Percentiles rank a stretch among this genome's conserved stretches.
These are phyloP conservation scores for Aethionema arabicum DNA, from an alignment of 345 rosid genomes.

Conservation along the genomic window DNA sequence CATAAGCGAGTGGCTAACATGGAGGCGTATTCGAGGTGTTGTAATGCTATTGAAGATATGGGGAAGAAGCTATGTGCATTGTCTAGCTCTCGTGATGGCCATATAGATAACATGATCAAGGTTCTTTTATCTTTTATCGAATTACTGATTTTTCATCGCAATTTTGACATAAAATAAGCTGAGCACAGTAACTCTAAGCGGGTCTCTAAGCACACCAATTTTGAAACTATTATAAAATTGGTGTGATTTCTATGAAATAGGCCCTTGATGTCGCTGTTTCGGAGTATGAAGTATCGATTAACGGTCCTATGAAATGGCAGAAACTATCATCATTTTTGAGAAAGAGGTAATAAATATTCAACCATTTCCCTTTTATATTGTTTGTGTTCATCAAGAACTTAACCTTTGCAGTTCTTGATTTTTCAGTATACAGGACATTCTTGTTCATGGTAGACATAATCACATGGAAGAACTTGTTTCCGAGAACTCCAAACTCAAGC, in stretches of 20 bases:
- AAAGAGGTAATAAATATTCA: constrained; percentile 32
- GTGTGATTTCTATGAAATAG: constrained; percentile 35
- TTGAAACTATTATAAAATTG: constrained; percentile 13
- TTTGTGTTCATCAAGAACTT: constrained; percentile 15
- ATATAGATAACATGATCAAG: constrained; percentile 34
- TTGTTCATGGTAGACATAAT: constrained; percentile 39
- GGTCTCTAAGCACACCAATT: constrained; percentile 8
- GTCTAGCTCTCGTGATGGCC: constrained; percentile 39
- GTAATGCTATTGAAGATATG: constrained; percentile 46
- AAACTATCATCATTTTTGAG: constrained; percentile 41
- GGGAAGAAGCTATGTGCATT: constrained; percentile 43
- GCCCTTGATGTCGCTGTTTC: constrained; percentile 45
- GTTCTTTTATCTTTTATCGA: constrained; percentile 5
- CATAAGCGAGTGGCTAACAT: constrained; percentile 36
- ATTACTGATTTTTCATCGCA: constrained; percentile 3
- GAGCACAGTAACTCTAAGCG: constrained; percentile 12
- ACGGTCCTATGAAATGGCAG: constrained; percentile 55
- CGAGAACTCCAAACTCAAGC: constrained; percentile 46
- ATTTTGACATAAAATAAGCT: constrained; percentile 3
- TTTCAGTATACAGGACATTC: constrained; percentile 44
- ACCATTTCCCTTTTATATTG: not conserved
- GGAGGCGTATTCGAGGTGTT: constrained; percentile 48
- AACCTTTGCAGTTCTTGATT: constrained; percentile 12
- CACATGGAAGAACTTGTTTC: constrained; percentile 43
- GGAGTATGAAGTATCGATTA: constrained; percentile 45